A percentile compares a stretch with the other conserved stretches of the same genome.
Conservation (phyloP, 2,329 filamentous ascomycete genomes). For the Thielaviopsis punctulata region DNA sequence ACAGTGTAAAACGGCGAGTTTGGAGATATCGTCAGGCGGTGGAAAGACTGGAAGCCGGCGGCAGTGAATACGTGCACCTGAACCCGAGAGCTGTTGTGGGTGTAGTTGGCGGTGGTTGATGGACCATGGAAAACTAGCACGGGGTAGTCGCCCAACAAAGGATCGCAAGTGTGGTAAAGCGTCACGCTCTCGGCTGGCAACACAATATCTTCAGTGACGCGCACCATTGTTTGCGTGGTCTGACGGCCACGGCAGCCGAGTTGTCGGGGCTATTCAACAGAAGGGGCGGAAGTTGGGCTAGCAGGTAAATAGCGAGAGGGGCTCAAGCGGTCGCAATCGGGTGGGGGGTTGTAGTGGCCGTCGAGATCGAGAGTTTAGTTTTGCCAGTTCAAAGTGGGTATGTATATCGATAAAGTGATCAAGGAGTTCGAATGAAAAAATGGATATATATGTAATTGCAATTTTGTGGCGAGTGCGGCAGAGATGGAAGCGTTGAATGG, state of each 20-base stretch:
- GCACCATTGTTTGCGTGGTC: conserved; percentile 50
- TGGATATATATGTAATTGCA: background rate
- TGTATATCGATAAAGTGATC: background rate
- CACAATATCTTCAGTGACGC: conserved; percentile 59
- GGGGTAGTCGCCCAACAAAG: conserved; percentile 61
- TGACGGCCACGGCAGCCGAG: background rate
- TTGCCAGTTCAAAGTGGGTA: background rate
- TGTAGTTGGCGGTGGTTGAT: conserved; percentile 75
- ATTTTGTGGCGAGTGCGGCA: background rate
- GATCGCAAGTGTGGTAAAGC: conserved; percentile 80
- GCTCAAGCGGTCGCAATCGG: background rate
- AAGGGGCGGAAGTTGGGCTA: background rate
- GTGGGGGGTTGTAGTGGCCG: background rate
- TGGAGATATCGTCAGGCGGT: conserved; percentile 81
- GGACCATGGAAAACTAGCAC: conserved; percentile 85
- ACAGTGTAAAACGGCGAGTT: conserved; percentile 82
- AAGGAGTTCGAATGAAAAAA: background rate
- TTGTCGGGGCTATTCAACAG: background rate
- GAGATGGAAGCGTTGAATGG: background rate
- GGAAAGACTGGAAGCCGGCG: conserved; percentile 77
- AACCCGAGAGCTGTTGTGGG: conserved; percentile 77
- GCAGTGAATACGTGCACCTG: conserved; percentile 85
- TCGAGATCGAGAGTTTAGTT: background rate
- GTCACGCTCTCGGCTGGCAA: conserved; percentile 66
- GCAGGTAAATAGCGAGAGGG: background rate